Conservation (phyloP, 2,329 filamentous ascomycete genomes). For the Trichoderma guizhouense region DNA sequence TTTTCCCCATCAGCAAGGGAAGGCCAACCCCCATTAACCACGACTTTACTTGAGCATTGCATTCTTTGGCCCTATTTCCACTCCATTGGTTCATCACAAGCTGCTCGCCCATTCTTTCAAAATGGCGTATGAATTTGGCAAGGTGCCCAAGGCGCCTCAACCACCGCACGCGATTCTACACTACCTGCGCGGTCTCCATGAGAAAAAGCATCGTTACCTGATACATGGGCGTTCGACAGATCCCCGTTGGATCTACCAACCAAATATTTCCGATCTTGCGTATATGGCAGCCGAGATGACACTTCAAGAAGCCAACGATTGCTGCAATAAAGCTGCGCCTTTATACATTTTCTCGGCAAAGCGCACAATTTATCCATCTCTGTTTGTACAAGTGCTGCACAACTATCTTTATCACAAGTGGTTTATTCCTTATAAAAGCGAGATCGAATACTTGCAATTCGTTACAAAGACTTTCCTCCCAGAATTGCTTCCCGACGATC, state of each 20-base stretch:
- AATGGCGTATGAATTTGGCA: background rate
- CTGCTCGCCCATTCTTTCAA: background rate
- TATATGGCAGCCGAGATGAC: background rate
- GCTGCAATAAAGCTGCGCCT: background rate
- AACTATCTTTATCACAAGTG: background rate
- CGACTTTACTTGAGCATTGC: background rate
- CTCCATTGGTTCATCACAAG: background rate
- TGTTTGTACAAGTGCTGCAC: background rate
- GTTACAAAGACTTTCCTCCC: constrained; percentile 14
- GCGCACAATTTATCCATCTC: background rate
- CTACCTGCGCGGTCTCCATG: background rate
- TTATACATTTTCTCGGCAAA: background rate
- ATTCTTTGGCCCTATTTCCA: accelerated
- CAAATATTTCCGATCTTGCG: background rate
- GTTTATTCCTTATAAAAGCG: background rate
- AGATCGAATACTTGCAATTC: constrained; percentile 4
- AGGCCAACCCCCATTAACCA: background rate
- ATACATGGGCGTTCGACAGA: background rate
- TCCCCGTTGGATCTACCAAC: background rate
- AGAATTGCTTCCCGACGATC: background rate
- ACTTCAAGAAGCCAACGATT: background rate
- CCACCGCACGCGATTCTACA: background rate
- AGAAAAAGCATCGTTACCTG: background rate
- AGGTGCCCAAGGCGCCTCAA: background rate
- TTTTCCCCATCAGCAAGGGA: background rate